Evolutionary conservation across 2,329 filamentous ascomycete species (phyloP).

Genomic region (Polytolypa hystricis): DNA sequence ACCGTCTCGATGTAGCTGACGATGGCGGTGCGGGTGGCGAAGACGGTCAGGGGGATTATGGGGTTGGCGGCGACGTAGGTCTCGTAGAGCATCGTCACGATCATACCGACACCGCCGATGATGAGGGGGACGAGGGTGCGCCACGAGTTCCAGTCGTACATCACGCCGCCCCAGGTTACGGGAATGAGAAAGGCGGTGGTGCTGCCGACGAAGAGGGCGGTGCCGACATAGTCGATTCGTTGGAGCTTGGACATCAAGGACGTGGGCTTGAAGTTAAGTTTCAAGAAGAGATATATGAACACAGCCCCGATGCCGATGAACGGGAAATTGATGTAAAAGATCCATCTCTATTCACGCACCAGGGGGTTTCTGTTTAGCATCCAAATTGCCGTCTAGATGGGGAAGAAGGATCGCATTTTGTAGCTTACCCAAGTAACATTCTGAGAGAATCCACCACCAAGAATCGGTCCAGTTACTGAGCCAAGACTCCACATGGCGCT

Average conservation of each 20-base stretch:
- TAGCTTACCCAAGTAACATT: slow-evolving; percentile 27
- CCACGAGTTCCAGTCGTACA: slow-evolving; percentile 54
- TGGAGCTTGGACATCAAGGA: slow-evolving; percentile 39
- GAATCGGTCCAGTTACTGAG: slow-evolving; percentile 29
- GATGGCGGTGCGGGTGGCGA: slow-evolving; percentile 36
- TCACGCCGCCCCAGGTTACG: slow-evolving; percentile 54
- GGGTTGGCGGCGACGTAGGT: slow-evolving; percentile 40
- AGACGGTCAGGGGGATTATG: slow-evolving; percentile 36
- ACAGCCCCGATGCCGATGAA: slow-evolving; percentile 41
- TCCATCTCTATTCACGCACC: slow-evolving; percentile 44
- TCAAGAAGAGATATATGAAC: slow-evolving; percentile 43
- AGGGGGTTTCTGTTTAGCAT: neutral
- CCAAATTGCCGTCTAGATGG: neutral
- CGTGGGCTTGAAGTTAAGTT: slow-evolving; percentile 38
- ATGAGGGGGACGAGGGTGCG: slow-evolving; percentile 51
- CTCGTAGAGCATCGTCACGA: slow-evolving; percentile 46
- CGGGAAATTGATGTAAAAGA: slow-evolving; percentile 55
- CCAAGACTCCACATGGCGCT: slow-evolving; percentile 31
- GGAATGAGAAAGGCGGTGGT: slow-evolving; percentile 51
- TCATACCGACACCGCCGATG: slow-evolving; percentile 42
- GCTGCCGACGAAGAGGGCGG: slow-evolving; percentile 48
- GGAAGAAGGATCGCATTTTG: neutral
- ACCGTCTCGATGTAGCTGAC: slow-evolving; percentile 43
- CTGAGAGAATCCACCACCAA: slow-evolving; percentile 33
- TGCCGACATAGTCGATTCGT: slow-evolving; percentile 53